phyloP scores from a whole-genome alignment of 345 rosid species.

The Passiflora organensis region DNA sequence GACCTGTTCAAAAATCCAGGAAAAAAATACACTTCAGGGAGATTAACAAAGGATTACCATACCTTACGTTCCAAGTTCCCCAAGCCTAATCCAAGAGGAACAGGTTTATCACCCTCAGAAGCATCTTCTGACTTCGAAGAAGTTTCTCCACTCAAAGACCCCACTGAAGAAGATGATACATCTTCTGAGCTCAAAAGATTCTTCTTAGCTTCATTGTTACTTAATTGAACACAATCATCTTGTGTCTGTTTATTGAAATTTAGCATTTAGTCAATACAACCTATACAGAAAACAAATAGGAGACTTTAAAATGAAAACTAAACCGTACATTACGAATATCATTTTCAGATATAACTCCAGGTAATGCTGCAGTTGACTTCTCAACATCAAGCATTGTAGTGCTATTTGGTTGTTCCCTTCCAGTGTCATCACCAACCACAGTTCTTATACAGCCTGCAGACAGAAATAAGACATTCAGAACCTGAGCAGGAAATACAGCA shows the following conservation, averaged over 20 bases:
- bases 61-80: constrained; percentile 88
- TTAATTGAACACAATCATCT: constrained; percentile 14
- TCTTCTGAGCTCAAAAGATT: constrained; percentile 34
- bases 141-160: constrained; percentile 28
- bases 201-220: constrained; percentile 6
- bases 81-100: constrained; percentile 84
- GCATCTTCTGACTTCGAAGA: constrained; percentile 30
- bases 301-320: constrained; percentile 6
- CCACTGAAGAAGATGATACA: constrained; percentile 22
- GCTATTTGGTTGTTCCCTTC: constrained; percentile 10
- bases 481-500: neutral
- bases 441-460: constrained; percentile 1
- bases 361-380: constrained; percentile 25
- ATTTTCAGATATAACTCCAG: constrained; percentile 23
- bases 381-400: constrained; percentile 23
- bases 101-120: constrained; percentile 32
- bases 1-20: neutral
- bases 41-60: neutral
- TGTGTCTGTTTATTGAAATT: constrained; percentile 28
- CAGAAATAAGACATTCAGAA: neutral
- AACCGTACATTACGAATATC: constrained; percentile 41
- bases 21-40: too few relatives aligned
- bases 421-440: neutral
- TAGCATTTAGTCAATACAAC: constrained; percentile 9
- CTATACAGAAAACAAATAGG: neutral